Evolutionary conservation across 2,329 filamentous ascomycete genomes (phyloP), one percentile per base, ranked within the genome.

Genomic region (Pochonia chlamydosporia): DNA sequence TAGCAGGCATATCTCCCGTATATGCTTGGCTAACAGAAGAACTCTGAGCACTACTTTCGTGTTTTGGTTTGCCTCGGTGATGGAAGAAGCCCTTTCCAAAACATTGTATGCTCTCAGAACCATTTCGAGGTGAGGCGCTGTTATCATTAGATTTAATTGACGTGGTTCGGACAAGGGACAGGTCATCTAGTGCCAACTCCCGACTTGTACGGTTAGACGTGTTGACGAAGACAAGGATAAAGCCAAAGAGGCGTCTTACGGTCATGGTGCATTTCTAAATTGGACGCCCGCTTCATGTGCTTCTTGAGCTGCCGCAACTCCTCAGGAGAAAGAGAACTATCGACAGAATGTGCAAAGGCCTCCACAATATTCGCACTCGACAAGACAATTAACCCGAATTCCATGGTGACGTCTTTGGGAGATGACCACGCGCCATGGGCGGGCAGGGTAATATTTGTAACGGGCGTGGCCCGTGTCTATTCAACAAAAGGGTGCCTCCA

Each of bases 271-370:
- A 60, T 57, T 48, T 63, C 62, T 39, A 66, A 54, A 44, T 70
- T 66, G 23, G 78, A 77, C 20, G 71, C 69, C 57, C 72, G 70
- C 61, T 74, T 80, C 71, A 81, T 74, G 63, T 82, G 76, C 60
- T 76, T 75, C 60, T 70, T 81, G 44, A 82, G 68, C 49, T 76
- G 76, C 54, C 79, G 75, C 55, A 82, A 72, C 51, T 72, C 73
- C 56, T 79, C 75, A 23, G 81, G 78, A 28, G 80, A 84, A 1
- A 80, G 79, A 35, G 80, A 79, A 16, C 77, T 76, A 55, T 84
- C 78, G 47, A 83, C 64, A 51, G 80, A 73, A 42, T 80, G 78
- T 49, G 75, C 78, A 48, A 84, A 63, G 46, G 78, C 67, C 48
- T 76, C 72, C 49, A 66, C 58, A 41, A 69, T 30, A 30, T 41